Base-by-base conservation (phyloP, 768 basidiomycete genomes). In the Scleroderma bovista region DNA sequence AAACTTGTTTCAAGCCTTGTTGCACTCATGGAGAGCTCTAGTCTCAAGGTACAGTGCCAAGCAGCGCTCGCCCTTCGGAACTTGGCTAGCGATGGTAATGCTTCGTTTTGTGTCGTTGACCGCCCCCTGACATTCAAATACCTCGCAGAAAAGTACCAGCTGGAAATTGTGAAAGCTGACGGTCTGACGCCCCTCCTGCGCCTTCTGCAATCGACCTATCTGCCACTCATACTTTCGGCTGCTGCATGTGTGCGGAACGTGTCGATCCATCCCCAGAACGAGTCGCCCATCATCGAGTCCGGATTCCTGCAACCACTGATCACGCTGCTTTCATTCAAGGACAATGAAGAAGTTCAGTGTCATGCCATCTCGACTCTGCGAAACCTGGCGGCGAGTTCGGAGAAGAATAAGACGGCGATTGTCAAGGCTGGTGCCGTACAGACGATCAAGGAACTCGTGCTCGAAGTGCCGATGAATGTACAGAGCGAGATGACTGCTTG, bases 401-500 rank as follows among this genome's bases (percentile, higher is more conserved):
- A 98, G 75, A 92, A 93, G 77, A 99, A 98, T 75, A 99, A 98
- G 74, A 80, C 88, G 34, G 93, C 94, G 8, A 98, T 99, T 50
- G 94, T 99, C 46, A 89, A 96, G 66, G 95, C 96, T 6, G 96
- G 96, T 4, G 96, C 96, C 16, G 86, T 97, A 3, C 90, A 93
- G 62, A 85, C 90, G 39, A 99, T 99, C 72, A 96, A 96, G 71
- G 93, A 97, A 61, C 75, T 99, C 16, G 93, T 99, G 2, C 74
- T 99, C 12, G 88, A 88, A 60, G 95, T 97, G 1, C 93, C 96
- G 3, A 83, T 96, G 73, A 88, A 88, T 54, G 96, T 99, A 11
- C 96, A 99, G 71, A 95, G 93, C 62, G 96, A 98, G 72, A 99
- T 99, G 96, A 99, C 96, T 38, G 96, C 96, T 6, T 98, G 95